Base-by-base conservation (phyloP, 306 rosid genomes). In the Cucumis melo region DNA sequence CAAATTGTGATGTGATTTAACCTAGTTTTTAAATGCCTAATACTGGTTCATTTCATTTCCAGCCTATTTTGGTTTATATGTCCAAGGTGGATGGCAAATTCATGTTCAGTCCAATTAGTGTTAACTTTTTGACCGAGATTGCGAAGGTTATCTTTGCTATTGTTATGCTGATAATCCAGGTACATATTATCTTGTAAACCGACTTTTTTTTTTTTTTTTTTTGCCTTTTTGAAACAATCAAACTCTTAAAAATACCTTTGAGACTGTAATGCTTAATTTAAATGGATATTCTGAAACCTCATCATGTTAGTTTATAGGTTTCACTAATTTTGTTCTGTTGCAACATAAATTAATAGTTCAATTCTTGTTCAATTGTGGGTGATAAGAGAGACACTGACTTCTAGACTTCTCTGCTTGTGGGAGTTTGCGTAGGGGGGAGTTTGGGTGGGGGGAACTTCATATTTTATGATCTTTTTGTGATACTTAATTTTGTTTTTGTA, bases 81-180 rank as follows among this genome's bases (percentile, higher is more conserved):
- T 92, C 93, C 86, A 95, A 95, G 89, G 99, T 95, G 80, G 98
- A 95, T 88, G 99, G 99, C 71, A 92, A 88, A 80, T 95, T 92
- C 92, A 90, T 87, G 75, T 95, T 95, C 82, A 95, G 98, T 87
- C 99, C 99, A 9, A 88, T 95, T 64, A 95, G 99, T 78, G 99
- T 95, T 82, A 95, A 95, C 86, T 95, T 95, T 86, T 89, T 95
- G 88, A 95, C 96, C 8, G 99, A 95, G 86, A 7, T 85, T 76
- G 59, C 99, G 16, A 95, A 95, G 88, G 93, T 95, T 78, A 46
- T 92, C 79, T 95, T 95, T 84, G 99, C 99, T 73, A 76, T 95
- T 81, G 83, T 92, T 38, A 95, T 95, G 99, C 97, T 95, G 74
- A 32, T 92, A 54, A 8, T 89, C 80, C 97, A 95, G 98, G 99